Evolutionary conservation across 139 green algal species (phyloP).

Genomic region (Haematococcus lacustris): DNA sequence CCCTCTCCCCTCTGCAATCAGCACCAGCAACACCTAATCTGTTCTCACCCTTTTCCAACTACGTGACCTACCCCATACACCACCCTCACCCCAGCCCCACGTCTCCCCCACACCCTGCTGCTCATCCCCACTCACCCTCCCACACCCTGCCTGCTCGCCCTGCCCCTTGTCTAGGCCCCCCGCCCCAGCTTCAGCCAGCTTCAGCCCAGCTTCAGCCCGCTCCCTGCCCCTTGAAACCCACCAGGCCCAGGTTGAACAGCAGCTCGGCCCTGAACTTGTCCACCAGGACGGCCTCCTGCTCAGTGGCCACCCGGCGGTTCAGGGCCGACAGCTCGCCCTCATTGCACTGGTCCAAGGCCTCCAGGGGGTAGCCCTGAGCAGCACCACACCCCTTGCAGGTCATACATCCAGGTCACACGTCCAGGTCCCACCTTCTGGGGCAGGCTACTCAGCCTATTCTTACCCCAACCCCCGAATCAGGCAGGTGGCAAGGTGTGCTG

Average conservation of each 20-base stretch:
- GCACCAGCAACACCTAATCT: background rate
- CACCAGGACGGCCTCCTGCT: constrained; percentile 24
- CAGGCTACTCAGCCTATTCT: too few species aligned
- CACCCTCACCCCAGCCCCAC: background rate
- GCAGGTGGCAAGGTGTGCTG: too few species aligned
- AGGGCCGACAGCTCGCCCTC: constrained; percentile 34
- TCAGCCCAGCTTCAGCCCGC: background rate
- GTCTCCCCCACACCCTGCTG: background rate
- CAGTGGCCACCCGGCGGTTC: constrained; percentile 20
- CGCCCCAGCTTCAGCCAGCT: too few species aligned
- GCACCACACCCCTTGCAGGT: too few species aligned
- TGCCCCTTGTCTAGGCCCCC: too few species aligned
- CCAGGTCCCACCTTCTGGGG: too few species aligned
- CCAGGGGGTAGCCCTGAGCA: constrained; percentile 37
- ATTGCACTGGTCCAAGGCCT: constrained; percentile 16
- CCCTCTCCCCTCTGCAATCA: background rate
- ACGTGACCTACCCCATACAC: background rate
- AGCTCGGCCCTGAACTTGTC: constrained; percentile 27
- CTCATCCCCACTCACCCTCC: background rate
- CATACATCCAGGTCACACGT: too few species aligned
- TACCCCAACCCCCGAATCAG: too few species aligned
- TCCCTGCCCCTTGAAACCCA: constrained; percentile 10
- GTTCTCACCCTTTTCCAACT: background rate
- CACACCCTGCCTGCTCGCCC: background rate
- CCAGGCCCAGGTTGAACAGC: constrained; percentile 46